Conservation (phyloP, 495 filamentous ascomycete genomes). For the Aspergillus incahuasiensis region DNA sequence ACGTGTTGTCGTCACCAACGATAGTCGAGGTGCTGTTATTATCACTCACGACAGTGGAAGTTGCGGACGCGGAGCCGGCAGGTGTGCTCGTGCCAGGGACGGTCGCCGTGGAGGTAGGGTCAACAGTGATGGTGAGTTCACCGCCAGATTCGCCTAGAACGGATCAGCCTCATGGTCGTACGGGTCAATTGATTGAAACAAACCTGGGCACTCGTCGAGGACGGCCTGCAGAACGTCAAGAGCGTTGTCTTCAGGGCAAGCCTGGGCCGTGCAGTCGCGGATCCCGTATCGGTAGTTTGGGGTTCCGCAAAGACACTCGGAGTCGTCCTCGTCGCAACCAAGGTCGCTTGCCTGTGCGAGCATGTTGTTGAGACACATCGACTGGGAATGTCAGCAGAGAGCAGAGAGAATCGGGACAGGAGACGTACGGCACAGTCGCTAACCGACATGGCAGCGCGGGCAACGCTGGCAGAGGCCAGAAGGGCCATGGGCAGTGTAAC, state of each 20-base stretch:
- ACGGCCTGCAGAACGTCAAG: slow-evolving; percentile 34
- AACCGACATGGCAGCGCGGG: slow-evolving; percentile 26
- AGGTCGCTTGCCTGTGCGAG: slow-evolving; percentile 53
- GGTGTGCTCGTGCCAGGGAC: slow-evolving; percentile 18
- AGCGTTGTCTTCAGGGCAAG: slow-evolving; percentile 51
- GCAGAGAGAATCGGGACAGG: no score
- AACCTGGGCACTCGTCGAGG: slow-evolving; percentile 31
- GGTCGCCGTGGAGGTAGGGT: slow-evolving; percentile 15
- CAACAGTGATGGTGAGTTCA: slow-evolving; percentile 18
- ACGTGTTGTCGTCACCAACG: slow-evolving; percentile 3
- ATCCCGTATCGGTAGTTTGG: slow-evolving; percentile 68
- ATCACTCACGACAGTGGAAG: slow-evolving; percentile 20
- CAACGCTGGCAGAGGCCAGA: slow-evolving; percentile 30
- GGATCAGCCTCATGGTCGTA: not conserved
- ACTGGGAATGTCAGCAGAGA: slow-evolving; percentile 36
- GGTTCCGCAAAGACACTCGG: slow-evolving; percentile 66
- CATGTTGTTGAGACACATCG: slow-evolving; percentile 73
- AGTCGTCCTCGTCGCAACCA: slow-evolving; percentile 54
- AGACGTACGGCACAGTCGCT: slow-evolving; percentile 37
- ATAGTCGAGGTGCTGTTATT: slow-evolving; percentile 1
- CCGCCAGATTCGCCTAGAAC: slow-evolving; percentile 11
- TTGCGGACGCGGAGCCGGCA: slow-evolving; percentile 22
- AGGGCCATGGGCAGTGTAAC: slow-evolving; percentile 34
- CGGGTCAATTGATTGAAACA: not conserved
- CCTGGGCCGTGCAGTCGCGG: slow-evolving; percentile 68